Evolutionary conservation across 495 filamentous ascomycete genomes (phyloP), one percentile per base, ranked within the genome.

Genomic region (Podospora pseudocomata): DNA sequence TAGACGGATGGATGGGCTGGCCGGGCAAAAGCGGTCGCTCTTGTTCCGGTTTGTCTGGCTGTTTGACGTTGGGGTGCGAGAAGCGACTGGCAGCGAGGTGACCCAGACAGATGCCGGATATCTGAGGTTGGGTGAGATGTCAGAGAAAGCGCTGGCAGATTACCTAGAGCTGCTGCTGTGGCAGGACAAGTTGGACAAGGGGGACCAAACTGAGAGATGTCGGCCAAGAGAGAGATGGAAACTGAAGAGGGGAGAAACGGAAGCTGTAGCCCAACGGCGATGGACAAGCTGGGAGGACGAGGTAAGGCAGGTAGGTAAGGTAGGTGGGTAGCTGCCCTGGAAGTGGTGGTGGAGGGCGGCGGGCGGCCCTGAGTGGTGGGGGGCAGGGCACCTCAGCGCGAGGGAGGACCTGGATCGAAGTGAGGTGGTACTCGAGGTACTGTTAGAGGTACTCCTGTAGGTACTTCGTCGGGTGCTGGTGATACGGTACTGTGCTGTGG

Each of bases 341-440:
- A 32, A 32, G 55, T 20, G 55, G 55, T 58, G 23, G 55, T 19
- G 55, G n/a, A 26, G 23, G 55, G 27, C 19, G 27, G 59, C 6
- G 59, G 59, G 2, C 32, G 59, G 4, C 16, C 15, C 26, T 30
- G 26, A 28, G 15, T 28, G 30, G 60, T 62, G 30, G 16, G 18
- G 27, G 27, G 60, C n/a, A 27, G 30, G 18, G 27, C 49, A 2
- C 39, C 7, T 9, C 5, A 63, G 30, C 28, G 30, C 62, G 65
- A 72, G 58, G 57, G 63, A 70, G 49, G 34, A 23, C 23, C 23
- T 23, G 23, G 23, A 65, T 67, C 67, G 76, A 75, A 23, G 23
- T 23, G 30, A 5, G 30, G 71, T 75, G 73, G 76, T 71, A 68
- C 62, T 75, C 66, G 65, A 70, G 72, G 69, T 76, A 74, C 65